Conservation (phyloP, 2,329 filamentous ascomycete genomes). For the Rutstroemia sp. region DNA sequence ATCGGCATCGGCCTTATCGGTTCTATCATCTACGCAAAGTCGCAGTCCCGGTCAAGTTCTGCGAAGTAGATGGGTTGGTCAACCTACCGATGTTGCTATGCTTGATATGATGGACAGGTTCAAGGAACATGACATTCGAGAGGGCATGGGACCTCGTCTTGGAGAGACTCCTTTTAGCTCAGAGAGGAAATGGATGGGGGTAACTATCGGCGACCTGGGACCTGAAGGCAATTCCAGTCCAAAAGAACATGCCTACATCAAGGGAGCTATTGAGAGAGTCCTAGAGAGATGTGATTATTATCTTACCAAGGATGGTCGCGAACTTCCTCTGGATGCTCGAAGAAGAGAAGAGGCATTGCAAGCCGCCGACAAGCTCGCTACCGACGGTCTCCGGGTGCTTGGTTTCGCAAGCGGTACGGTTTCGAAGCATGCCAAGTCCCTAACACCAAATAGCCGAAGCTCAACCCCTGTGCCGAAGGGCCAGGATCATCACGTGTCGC, state of each 20-base stretch:
- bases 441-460: conserved; percentile 35
- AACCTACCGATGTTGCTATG: conserved; percentile 96
- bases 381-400: conserved; percentile 81
- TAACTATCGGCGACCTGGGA: conserved; percentile 57
- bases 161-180: conserved; percentile 94
- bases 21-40: conserved; percentile 75
- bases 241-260: conserved; percentile 85
- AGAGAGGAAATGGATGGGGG: conserved; percentile 98
- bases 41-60: conserved; percentile 48
- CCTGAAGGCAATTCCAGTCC: conserved; percentile 26
- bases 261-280: conserved; percentile 85
- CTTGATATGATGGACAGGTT: conserved; percentile 87
- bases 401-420: conserved; percentile 85
- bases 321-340: conserved; percentile 74
- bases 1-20: conserved; percentile 64
- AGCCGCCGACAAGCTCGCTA: conserved; percentile 80
- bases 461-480: conserved; percentile 39
- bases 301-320: conserved; percentile 74
- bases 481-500: conserved; percentile 24
- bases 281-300: conserved; percentile 86
- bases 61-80: conserved; percentile 89
- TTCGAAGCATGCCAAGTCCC: conserved; percentile 39
- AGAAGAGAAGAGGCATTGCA: conserved; percentile 66
- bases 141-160: conserved; percentile 73
- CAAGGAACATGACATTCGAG: conserved; percentile 83